Conservation (phyloP, 225 moss, liverwort and hornwort species). For the Ulota crispa region DNA sequence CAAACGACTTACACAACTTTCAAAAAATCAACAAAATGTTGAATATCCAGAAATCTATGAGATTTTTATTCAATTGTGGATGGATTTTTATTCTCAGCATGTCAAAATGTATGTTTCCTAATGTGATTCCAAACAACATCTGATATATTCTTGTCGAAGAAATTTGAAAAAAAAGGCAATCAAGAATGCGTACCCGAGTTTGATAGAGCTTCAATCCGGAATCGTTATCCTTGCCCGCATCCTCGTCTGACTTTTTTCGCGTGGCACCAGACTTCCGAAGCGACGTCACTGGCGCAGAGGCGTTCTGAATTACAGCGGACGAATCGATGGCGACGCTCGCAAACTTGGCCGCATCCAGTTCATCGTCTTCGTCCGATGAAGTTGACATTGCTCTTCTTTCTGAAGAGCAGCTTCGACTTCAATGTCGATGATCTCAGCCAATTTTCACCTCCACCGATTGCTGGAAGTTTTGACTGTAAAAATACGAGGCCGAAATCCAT, state of each 20-base stretch:
- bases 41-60: neutral
- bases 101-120: neutral
- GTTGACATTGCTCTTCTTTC: constrained; percentile 34
- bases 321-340: constrained; percentile 91
- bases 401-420: neutral
- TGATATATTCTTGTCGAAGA: neutral
- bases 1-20: neutral
- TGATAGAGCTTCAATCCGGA: constrained; percentile 73
- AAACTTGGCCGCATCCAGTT: constrained; percentile 48
- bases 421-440: neutral
- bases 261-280: constrained; percentile 35
- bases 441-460: neutral
- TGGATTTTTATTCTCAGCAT: neutral
- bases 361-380: constrained; percentile 69
- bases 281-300: constrained; percentile 35
- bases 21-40: neutral
- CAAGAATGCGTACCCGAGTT: constrained; percentile 54
- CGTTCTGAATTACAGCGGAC: constrained; percentile 57
- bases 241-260: constrained; percentile 36
- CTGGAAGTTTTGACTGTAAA: neutral
- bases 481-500: neutral
- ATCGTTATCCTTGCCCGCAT: constrained; percentile 30
- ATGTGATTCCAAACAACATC: neutral
- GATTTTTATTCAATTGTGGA: neutral
- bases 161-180: no score